phyloP scores from a whole-genome alignment of 345 rosid species.

The Moringa oleifera region DNA sequence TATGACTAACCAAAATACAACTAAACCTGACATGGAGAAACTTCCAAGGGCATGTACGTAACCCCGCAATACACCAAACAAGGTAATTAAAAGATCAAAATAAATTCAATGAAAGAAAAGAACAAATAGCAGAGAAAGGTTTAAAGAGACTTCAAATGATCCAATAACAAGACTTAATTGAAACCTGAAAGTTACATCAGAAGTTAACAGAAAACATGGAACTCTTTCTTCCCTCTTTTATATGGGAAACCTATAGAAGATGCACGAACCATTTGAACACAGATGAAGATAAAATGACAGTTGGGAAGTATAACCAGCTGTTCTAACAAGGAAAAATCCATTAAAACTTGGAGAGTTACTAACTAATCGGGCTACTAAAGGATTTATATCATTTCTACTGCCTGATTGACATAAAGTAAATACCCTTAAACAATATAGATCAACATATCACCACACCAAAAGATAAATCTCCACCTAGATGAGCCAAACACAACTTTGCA shows the following conservation, averaged over 20 bases:
- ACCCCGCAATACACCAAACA: not conserved
- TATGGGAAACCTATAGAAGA: not conserved
- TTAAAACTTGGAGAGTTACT: not conserved
- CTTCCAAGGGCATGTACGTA: too few species aligned
- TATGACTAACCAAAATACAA: too few species aligned
- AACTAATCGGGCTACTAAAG: not conserved
- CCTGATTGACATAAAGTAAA: not conserved
- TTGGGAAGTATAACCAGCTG: not conserved
- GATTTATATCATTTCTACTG: not conserved
- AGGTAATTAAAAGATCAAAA: not conserved
- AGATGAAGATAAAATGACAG: not conserved
- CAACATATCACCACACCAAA: too few species aligned
- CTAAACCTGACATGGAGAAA: not conserved
- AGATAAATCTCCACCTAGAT: not conserved
- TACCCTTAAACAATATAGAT: too few species aligned
- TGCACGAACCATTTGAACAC: not conserved
- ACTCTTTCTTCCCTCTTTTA: not conserved
- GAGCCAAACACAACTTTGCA: not conserved
- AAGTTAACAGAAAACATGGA: not conserved
- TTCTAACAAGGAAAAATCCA: not conserved
- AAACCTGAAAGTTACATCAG: not conserved
- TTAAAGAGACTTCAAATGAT: not conserved
- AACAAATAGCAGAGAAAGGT: not conserved
- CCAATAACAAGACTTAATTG: not conserved
- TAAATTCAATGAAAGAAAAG: not conserved